Evolutionary conservation across 2,329 filamentous ascomycete genomes (phyloP).

Genomic region (Aureobasidium zeae): DNA sequence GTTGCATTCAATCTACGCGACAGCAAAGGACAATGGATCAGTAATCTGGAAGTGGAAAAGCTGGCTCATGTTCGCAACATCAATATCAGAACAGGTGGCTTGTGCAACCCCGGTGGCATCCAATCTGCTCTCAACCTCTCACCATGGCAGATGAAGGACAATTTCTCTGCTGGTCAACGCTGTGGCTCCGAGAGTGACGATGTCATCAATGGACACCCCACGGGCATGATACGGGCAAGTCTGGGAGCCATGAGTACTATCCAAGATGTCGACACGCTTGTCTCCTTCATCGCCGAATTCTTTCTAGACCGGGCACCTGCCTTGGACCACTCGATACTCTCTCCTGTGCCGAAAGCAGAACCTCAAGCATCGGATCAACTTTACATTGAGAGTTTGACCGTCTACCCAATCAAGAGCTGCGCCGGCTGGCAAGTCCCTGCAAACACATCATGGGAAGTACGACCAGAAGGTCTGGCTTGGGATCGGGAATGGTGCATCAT

Average conservation of each 20-base stretch:
- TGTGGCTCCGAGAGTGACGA: conserved; percentile 82
- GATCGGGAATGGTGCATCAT: conserved; percentile 95
- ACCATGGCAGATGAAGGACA: conserved; percentile 72
- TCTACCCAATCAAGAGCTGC: conserved; percentile 95
- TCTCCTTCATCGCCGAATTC: conserved; percentile 35
- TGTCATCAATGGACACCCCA: conserved; percentile 74
- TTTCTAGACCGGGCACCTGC: conserved; percentile 22
- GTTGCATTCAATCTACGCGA: conserved; percentile 76
- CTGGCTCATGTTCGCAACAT: conserved; percentile 69
- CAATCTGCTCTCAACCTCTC: conserved; percentile 62
- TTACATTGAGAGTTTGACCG: conserved; percentile 41
- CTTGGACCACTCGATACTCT: neutral
- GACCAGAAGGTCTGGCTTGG: conserved; percentile 77
- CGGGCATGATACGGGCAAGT: conserved; percentile 76
- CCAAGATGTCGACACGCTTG: conserved; percentile 61
- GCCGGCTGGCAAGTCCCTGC: conserved; percentile 63
- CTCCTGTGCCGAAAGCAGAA: conserved; percentile 11
- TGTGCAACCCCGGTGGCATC: conserved; percentile 88
- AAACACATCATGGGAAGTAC: conserved; percentile 62
- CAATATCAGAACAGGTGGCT: conserved; percentile 75
- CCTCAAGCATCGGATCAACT: conserved; percentile 19
- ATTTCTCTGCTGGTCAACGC: conserved; percentile 74
- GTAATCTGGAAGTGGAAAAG: conserved; percentile 79
- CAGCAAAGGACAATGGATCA: conserved; percentile 62
- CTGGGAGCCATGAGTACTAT: conserved; percentile 82